Conservation (phyloP, 1,139 yeast genomes). For the Hyphopichia pseudoburtonii region DNA sequence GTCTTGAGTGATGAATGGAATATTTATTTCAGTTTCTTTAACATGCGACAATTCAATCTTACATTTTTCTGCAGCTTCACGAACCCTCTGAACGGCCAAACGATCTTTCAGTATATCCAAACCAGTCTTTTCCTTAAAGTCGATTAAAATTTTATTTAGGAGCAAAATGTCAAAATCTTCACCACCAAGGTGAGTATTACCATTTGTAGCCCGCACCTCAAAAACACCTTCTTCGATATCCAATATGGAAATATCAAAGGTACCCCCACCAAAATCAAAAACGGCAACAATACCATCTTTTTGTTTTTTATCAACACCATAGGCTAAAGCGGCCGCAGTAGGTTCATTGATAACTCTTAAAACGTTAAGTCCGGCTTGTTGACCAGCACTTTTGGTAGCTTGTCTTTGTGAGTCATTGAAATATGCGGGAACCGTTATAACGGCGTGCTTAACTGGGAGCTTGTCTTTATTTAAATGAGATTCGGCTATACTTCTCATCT, state of each 20-base stretch:
- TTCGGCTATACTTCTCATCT: slow-evolving; percentile 61
- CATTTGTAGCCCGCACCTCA: slow-evolving; percentile 81
- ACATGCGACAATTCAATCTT: slow-evolving; percentile 71
- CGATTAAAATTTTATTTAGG: slow-evolving; percentile 50
- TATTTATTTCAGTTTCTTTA: slow-evolving; percentile 51
- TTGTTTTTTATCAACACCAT: slow-evolving; percentile 57
- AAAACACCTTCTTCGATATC: slow-evolving; percentile 82
- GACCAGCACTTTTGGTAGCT: slow-evolving; percentile 74
- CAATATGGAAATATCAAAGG: slow-evolving; percentile 75
- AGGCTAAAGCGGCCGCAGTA: slow-evolving; percentile 80
- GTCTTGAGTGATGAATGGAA: slow-evolving; percentile 60
- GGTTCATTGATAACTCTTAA: slow-evolving; percentile 76
- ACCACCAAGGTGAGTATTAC: slow-evolving; percentile 83
- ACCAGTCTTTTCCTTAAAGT: slow-evolving; percentile 47
- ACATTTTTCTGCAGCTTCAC: slow-evolving; percentile 70
- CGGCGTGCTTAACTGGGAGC: slow-evolving; percentile 55
- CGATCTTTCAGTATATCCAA: slow-evolving; percentile 44
- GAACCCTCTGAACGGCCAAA: slow-evolving; percentile 61
- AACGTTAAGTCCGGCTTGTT: slow-evolving; percentile 63
- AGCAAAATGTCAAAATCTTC: slow-evolving; percentile 74
- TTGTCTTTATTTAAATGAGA: slow-evolving; percentile 32
- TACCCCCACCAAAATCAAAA: slow-evolving; percentile 82
- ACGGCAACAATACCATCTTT: slow-evolving; percentile 71
- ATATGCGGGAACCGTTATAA: slow-evolving; percentile 79
- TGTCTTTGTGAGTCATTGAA: slow-evolving; percentile 78